phyloP scores from a whole-genome alignment of 2,329 filamentous ascomycete genomes.

The Paecilomyces sp. region DNA sequence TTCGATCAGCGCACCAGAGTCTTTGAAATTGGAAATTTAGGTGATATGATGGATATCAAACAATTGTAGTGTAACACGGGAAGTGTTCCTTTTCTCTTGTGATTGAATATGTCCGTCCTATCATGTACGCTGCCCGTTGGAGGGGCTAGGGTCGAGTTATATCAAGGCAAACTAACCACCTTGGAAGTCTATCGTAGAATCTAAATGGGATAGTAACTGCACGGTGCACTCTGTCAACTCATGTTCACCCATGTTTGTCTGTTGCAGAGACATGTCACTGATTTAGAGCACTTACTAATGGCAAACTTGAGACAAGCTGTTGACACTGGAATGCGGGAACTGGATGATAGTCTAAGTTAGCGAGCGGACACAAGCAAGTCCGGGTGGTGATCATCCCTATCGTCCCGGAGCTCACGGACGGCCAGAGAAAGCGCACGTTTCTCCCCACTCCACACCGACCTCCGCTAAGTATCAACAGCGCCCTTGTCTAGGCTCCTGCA shows the following conservation, averaged over 20 bases:
- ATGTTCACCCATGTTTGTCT: background rate
- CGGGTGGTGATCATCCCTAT: background rate
- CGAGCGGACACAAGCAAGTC: background rate
- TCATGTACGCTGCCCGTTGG: background rate
- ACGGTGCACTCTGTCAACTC: background rate
- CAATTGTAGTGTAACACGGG: background rate
- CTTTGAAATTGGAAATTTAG: too few species aligned
- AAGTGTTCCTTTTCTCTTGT: background rate
- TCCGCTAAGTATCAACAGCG: background rate
- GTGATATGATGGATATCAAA: background rate
- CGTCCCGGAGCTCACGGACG: background rate
- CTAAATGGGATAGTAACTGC: background rate
- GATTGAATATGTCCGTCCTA: background rate
- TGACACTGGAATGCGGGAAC: background rate
- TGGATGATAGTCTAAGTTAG: background rate
- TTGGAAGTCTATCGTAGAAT: background rate
- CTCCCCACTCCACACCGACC: constrained; percentile 1
- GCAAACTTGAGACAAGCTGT: background rate
- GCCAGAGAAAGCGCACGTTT: background rate
- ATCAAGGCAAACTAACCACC: background rate
- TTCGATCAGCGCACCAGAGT: background rate
- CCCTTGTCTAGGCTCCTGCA: background rate
- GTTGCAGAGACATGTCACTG: background rate
- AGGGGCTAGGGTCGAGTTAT: background rate
- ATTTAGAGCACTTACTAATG: background rate